These are phyloP conservation scores for Lachnellula cervina DNA, from an alignment of 2,329 filamentous ascomycete genomes.

Conservation along the genomic window DNA sequence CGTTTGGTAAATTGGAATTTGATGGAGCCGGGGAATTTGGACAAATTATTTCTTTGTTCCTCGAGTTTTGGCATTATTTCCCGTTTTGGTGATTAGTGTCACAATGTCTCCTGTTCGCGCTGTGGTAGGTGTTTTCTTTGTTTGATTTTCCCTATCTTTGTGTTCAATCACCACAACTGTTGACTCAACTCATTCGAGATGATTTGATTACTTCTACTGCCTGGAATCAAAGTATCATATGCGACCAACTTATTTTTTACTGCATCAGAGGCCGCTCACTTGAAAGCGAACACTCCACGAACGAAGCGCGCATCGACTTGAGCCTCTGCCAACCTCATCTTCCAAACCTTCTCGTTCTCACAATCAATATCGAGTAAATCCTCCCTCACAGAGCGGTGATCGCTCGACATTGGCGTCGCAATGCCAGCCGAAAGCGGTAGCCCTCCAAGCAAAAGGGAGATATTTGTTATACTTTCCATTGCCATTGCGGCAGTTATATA, in stretches of 20 bases:
- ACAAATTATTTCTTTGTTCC: constrained; percentile 1
- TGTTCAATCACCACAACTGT: background rate
- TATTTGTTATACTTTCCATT: background rate
- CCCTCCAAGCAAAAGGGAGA: background rate
- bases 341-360: too few species aligned
- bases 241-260: too few species aligned
- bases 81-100: background rate
- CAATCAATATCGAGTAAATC: too few species aligned
- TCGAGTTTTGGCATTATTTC: background rate
- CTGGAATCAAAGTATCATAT: background rate
- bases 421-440: background rate
- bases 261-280: too few species aligned
- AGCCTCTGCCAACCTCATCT: too few species aligned
- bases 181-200: background rate
- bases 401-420: background rate
- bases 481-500: background rate
- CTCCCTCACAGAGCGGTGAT: too few species aligned
- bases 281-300: too few species aligned
- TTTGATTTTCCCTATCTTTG: background rate
- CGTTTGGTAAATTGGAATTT: background rate
- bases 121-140: background rate
- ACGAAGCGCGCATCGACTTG: too few species aligned
- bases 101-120: background rate
- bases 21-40: background rate
- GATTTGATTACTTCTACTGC: background rate